phyloP scores from a whole-genome alignment of 2,329 filamentous ascomycete genomes.

The Fusarium sp. region DNA sequence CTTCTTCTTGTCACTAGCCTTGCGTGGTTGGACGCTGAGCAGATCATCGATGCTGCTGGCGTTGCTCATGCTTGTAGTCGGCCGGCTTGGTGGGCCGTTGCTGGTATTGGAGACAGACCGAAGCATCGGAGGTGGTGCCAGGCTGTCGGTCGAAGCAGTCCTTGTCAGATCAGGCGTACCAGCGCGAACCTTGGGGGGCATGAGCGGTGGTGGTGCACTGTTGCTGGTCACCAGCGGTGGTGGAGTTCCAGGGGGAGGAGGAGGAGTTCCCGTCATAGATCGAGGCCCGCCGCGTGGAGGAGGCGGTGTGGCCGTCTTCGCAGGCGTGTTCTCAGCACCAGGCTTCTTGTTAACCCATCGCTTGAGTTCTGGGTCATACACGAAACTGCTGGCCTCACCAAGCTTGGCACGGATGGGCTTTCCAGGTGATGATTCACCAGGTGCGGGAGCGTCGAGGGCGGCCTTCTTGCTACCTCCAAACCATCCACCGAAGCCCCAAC shows the following conservation, averaged over 20 bases:
- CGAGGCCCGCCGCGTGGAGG: constrained; percentile 74
- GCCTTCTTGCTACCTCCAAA: constrained; percentile 79
- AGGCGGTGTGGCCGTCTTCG: constrained; percentile 78
- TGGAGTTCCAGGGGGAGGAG: constrained; percentile 53
- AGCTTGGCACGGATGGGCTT: constrained; percentile 92
- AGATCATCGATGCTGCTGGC: constrained; percentile 97
- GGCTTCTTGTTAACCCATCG: constrained; percentile 99
- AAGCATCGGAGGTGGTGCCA: constrained; percentile 54
- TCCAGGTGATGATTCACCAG: constrained; percentile 58
- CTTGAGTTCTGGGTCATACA: constrained; percentile 95
- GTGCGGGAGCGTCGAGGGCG: constrained; percentile 30
- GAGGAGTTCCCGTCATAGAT: constrained; percentile 63
- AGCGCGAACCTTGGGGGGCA: constrained; percentile 44
- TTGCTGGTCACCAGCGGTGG: constrained; percentile 45
- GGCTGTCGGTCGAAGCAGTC: constrained; percentile 51
- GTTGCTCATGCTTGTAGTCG: constrained; percentile 85
- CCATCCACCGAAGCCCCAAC: constrained; percentile 89
- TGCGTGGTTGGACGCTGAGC: constrained; percentile 79
- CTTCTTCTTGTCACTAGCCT: constrained; percentile 70
- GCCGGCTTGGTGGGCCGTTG: constrained; percentile 72
- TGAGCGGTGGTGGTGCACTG: constrained; percentile 48
- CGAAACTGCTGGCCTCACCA: constrained; percentile 91
- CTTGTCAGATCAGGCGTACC: constrained; percentile 49
- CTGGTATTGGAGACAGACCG: constrained; percentile 63
- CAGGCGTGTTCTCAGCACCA: constrained; percentile 70